Conservation (phyloP, 2,329 filamentous ascomycete genomes). For the Mycogone perniciosa region DNA sequence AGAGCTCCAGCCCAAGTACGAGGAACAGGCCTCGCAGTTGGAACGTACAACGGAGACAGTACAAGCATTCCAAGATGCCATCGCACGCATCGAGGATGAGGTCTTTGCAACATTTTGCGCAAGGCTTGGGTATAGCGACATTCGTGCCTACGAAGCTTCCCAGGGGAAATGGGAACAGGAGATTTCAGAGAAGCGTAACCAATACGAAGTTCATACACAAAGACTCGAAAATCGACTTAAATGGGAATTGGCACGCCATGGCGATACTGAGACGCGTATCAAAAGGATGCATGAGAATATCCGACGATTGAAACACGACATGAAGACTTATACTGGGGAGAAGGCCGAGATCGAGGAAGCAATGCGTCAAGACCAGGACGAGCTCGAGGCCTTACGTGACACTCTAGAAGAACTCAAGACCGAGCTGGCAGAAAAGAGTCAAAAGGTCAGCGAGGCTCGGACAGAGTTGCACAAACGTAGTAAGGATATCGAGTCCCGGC, state of each 20-base stretch:
- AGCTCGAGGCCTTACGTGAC: slow-evolving; percentile 70
- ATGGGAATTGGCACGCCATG: slow-evolving; percentile 48
- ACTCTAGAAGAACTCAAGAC: slow-evolving; percentile 62
- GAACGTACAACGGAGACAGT: slow-evolving; percentile 48
- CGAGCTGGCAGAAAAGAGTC: slow-evolving; percentile 61
- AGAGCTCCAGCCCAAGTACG: slow-evolving; percentile 71
- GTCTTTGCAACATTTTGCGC: slow-evolving; percentile 82
- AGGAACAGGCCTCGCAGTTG: slow-evolving; percentile 64
- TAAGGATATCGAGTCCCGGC: slow-evolving; percentile 68
- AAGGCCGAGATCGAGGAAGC: slow-evolving; percentile 69
- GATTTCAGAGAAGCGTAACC: slow-evolving; percentile 75
- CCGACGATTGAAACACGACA: slow-evolving; percentile 59
- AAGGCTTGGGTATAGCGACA: slow-evolving; percentile 78
- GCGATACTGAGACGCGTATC: slow-evolving; percentile 61
- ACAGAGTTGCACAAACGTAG: slow-evolving; percentile 75
- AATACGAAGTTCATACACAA: slow-evolving; percentile 80
- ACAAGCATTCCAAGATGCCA: slow-evolving; percentile 51
- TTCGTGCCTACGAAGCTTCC: slow-evolving; percentile 87
- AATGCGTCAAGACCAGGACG: slow-evolving; percentile 65
- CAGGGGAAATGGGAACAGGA: slow-evolving; percentile 91
- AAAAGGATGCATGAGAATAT: slow-evolving; percentile 60
- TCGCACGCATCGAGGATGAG: slow-evolving; percentile 79
- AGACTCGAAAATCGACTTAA: slow-evolving; percentile 57
- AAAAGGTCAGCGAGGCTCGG: slow-evolving; percentile 72
- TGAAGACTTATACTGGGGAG: slow-evolving; percentile 63